Evolutionary conservation across 805 yeast species (phyloP).

Genomic region (Nakazawaea populi): DNA sequence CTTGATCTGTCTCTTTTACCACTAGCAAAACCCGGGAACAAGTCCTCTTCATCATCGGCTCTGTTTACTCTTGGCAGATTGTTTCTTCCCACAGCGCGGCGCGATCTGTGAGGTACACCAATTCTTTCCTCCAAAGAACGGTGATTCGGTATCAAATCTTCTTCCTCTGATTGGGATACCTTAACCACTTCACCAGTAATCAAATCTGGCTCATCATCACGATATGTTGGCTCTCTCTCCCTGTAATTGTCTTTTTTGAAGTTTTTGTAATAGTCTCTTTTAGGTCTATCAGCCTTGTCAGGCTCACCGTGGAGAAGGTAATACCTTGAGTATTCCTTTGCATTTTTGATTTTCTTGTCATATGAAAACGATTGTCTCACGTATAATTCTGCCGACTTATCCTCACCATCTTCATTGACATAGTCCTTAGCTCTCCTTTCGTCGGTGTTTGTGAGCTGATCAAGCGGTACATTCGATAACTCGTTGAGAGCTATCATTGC

Average conservation of each 20-base stretch:
- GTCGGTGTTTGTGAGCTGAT: slow-evolving; percentile 19
- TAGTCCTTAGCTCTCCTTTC: slow-evolving; percentile 37
- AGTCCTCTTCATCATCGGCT: slow-evolving; percentile 23
- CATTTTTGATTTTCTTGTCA: slow-evolving; percentile 54
- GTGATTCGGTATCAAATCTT: slow-evolving; percentile 28
- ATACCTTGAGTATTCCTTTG: slow-evolving; percentile 54
- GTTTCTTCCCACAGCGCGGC: background rate
- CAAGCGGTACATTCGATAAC: slow-evolving; percentile 3
- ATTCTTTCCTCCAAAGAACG: slow-evolving; percentile 5
- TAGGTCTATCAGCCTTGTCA: slow-evolving; percentile 28
- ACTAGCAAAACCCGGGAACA: slow-evolving; percentile 25
- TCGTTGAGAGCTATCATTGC: slow-evolving; percentile 16
- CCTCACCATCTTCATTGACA: slow-evolving; percentile 21
- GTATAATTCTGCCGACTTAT: slow-evolving; percentile 27
- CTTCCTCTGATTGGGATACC: slow-evolving; percentile 25
- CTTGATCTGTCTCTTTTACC: slow-evolving; percentile 17
- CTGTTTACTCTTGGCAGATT: background rate
- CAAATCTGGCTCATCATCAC: slow-evolving; percentile 29
- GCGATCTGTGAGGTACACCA: background rate
- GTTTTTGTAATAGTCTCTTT: slow-evolving; percentile 12
- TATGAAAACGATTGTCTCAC: slow-evolving; percentile 45
- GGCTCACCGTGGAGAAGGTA: slow-evolving; percentile 73
- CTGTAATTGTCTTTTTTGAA: slow-evolving; percentile 6
- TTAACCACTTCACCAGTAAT: slow-evolving; percentile 25
- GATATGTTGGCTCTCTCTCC: slow-evolving; percentile 8